Base-by-base conservation (phyloP, 345 rosid genomes). In the Lepidium sativum region DNA sequence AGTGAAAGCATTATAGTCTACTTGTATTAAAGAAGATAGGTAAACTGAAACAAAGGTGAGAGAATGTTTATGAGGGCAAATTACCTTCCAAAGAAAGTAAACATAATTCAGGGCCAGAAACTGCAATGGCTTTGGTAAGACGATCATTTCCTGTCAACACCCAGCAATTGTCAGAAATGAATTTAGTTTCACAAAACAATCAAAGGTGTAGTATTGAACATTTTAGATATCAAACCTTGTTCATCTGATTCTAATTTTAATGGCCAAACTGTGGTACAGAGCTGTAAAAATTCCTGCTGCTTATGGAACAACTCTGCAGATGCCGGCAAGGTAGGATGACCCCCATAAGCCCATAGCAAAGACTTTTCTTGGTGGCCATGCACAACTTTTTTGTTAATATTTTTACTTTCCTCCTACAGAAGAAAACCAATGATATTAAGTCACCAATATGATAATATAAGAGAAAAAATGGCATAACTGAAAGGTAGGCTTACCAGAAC, bases 321-420 rank as follows among this genome's bases (percentile, higher is more conserved):
- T 43, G 73, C 65, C 31, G 98, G 98, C 53, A 81, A 66, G 54
- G 77, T 71, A 25, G 98, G 97, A 79, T 89, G 98, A 60, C 98
- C 98, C 20, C 96, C 97, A 72, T 84, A 76, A 75, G 81, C 76
- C 98, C 97, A 92, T 32, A 92, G 83, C 80, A 89, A 76, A 43
- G 94, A 82, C 79, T 72, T 89, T 60, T 83, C 80, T 14, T 86
- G 71, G 43, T 47, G 55, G 35, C 78, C 77, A 67, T 49, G 73
- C 75, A 73, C 58, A 60, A 81, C 80, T 62, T 66, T 63, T 67
- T 76, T 63, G 71, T 70, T 80, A 16, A 84, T 72, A 75, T 79
- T 79, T 74, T 73, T 77, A 71, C 79, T 78, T 67, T 70, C 85
- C 80, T 72, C 71, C 86, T 84, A 54, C 51, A 67, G 40, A 71